Base-by-base conservation (phyloP, 768 basidiomycete species). In the Rhodotorula paludigena region DNA sequence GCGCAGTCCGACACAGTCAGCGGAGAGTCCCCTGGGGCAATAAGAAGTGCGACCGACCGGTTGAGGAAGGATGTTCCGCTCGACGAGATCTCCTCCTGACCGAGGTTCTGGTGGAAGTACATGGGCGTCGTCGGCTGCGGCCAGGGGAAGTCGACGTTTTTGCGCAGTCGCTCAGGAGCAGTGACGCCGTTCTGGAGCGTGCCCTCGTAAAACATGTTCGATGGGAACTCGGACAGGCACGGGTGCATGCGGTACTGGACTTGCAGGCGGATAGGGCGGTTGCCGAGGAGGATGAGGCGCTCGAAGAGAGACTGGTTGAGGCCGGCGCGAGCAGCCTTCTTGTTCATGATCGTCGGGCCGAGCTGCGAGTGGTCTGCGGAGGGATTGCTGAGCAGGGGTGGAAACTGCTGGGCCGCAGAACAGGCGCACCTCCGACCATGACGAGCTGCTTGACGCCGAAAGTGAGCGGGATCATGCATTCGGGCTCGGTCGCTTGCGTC, bases 161-260 rank as follows among this genome's bases (percentile, higher is more conserved):
- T 97, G 80, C 93, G 84, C 70, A 99, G 81, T 47, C 96, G 85
- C 78, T 99, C 96, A 8, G 96, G 96, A 23, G 96, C 96, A 18
- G 96, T 99, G 60, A 99, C 96, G 78, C 96, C 96, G 77, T 99
- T 99, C 80, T 99, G 96, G 35, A 99, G 80, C 0, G 94, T 94
- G 32, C 96, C 96, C 77, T 99, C 96, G 78, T 99, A 99, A 82
- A 99, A 98, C 96, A 99, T 99, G 80, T 99, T 99, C 66, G 92
- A 94, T 5, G 96, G 94, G 82, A 99, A 99, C 80, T 98, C 93
- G 51, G 96, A 98, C 60, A 98, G 82, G 78, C 94, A 98, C 14
- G 96, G 96, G 78, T 99, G 96, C 96, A 99, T 99, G 79, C 96
- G 93, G 77, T 99, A 99, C 79, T 99, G 96, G 36, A 99, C 96